These are phyloP conservation scores for Eragrostis nindensis DNA, from an alignment of 176 grass and related monocot genomes.

Conservation along the genomic window DNA sequence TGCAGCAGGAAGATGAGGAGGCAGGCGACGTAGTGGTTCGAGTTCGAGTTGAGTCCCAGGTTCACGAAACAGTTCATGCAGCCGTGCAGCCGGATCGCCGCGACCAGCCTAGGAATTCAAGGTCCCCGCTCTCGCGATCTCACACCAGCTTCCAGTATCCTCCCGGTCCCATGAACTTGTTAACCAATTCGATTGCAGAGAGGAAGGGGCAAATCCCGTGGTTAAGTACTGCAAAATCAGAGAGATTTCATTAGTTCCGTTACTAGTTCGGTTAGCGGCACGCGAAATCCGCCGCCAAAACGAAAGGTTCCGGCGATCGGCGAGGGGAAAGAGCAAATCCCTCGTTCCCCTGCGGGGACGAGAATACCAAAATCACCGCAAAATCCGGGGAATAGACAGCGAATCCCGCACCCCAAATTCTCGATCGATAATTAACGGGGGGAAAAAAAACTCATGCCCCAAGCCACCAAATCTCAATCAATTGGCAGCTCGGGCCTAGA, in stretches of 20 bases:
- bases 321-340: neutral
- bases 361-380: neutral
- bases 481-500: neutral
- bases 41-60: conserved; percentile 93
- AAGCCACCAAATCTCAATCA: neutral
- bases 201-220: neutral
- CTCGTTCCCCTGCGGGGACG: neutral
- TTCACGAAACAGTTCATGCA: conserved; percentile 99
- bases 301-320: neutral
- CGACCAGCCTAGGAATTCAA: conserved; percentile 18
- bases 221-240: conserved; percentile 45
- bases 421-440: neutral
- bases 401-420: neutral
- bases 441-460: too few relatives aligned
- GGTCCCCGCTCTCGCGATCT: conserved; percentile 31
- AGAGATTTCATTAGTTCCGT: neutral
- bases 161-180: conserved; percentile 42
- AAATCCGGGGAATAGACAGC: neutral
- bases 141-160: conserved; percentile 16
- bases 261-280: neutral
- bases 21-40: conserved; percentile 94
- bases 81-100: conserved; percentile 40
- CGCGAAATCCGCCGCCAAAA: neutral
- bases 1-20: conserved; percentile 94
- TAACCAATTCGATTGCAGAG: neutral